Percentiles rank a stretch among this genome's conserved stretches.
phyloP scores from a whole-genome alignment of 306 rosid genomes.

The Lupinus albus region DNA sequence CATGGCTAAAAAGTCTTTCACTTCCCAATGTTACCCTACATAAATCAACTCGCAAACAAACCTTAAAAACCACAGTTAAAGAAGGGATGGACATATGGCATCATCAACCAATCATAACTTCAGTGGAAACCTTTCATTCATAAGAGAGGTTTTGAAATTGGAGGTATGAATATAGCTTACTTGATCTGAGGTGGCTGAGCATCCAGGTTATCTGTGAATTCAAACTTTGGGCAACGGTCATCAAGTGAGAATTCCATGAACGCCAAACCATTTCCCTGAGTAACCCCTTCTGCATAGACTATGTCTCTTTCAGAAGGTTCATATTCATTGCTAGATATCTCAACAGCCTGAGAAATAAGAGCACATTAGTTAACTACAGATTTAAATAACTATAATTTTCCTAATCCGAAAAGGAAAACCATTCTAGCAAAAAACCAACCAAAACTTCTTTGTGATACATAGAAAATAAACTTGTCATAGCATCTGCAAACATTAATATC shows the following conservation, averaged over 20 bases:
- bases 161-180: constrained; percentile 49
- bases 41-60: no score
- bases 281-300: constrained; percentile 94
- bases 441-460: not conserved
- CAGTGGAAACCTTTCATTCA: not conserved
- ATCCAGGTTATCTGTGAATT: constrained; percentile 78
- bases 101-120: not conserved
- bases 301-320: constrained; percentile 96
- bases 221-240: constrained; percentile 84
- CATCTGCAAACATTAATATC: constrained; percentile 1
- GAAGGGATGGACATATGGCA: not conserved
- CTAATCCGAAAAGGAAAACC: constrained; percentile 22
- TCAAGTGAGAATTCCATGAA: constrained; percentile 93
- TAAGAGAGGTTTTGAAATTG: constrained; percentile 11
- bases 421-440: constrained; percentile 25
- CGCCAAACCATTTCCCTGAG: constrained; percentile 96
- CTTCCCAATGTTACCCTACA: no score
- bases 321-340: constrained; percentile 93
- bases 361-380: constrained; percentile 20
- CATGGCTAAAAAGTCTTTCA: no score
- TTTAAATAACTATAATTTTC: constrained; percentile 13
- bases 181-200: constrained; percentile 77
- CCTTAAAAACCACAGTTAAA: not conserved
- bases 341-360: constrained; percentile 73
- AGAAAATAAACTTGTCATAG: constrained; percentile 2